These are phyloP conservation scores for Leishmania guyanensis DNA, from an alignment of 208 protist species.

Conservation along the genomic window DNA sequence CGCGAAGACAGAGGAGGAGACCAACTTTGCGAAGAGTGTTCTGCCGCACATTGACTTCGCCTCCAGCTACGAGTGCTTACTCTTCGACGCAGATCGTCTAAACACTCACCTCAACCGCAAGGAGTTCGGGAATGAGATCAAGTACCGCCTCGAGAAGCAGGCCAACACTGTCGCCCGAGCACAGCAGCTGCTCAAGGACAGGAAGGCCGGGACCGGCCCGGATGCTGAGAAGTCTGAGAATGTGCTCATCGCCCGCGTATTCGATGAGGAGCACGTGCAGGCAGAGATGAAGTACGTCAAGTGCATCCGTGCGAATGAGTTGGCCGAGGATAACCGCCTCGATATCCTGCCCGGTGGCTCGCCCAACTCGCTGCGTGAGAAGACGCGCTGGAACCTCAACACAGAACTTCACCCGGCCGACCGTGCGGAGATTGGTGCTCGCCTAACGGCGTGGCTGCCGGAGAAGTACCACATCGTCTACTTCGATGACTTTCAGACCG, in stretches of 20 bases:
- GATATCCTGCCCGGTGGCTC: constrained; percentile 87
- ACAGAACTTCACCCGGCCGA: constrained; percentile 84
- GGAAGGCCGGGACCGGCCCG: constrained; percentile 33
- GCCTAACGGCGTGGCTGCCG: constrained; percentile 86
- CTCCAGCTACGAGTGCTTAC: constrained; percentile 80
- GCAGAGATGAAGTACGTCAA: constrained; percentile 92
- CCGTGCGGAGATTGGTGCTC: constrained; percentile 72
- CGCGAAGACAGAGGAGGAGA: constrained; percentile 83
- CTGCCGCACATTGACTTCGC: constrained; percentile 86
- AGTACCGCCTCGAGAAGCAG: constrained; percentile 86
- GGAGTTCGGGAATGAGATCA: constrained; percentile 89
- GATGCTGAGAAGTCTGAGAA: constrained; percentile 67
- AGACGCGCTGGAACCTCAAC: constrained; percentile 89
- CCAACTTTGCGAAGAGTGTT: constrained; percentile 69
- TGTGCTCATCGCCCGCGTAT: constrained; percentile 81
- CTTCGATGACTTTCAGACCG: constrained; percentile 89
- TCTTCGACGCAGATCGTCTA: constrained; percentile 86
- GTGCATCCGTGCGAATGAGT: constrained; percentile 88
- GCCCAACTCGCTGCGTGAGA: constrained; percentile 86
- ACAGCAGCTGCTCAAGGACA: constrained; percentile 82
- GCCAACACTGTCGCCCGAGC: constrained; percentile 83
- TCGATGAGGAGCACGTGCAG: constrained; percentile 90
- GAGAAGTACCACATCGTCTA: constrained; percentile 93
- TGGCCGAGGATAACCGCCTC: constrained; percentile 87
- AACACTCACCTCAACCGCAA: constrained; percentile 82